A percentile compares a stretch with the other conserved stretches of the same genome.
Evolutionary conservation across 164 flowering plant genomes (phyloP).

Genomic region (Umbilicus rupestris): DNA sequence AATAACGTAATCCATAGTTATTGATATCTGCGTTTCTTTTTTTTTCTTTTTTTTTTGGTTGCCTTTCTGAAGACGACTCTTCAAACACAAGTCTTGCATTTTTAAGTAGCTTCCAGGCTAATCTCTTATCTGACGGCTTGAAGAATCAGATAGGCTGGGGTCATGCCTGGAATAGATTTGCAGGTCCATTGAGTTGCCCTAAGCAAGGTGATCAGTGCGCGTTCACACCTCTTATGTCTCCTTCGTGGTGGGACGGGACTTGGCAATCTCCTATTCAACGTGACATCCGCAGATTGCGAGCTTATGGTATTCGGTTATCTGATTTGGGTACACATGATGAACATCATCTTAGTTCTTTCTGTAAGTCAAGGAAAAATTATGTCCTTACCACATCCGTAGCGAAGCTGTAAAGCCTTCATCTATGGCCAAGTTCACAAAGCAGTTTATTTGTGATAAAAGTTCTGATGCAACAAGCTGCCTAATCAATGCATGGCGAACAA

Average conservation of each 20-base stretch:
- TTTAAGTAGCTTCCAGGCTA: conserved; percentile 88
- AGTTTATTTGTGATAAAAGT: too few relatives aligned
- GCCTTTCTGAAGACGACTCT: conserved; percentile 37
- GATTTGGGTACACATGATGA: conserved; percentile 58
- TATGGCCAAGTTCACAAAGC: not conserved
- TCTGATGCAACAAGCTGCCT: too few relatives aligned
- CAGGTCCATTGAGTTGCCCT: conserved; percentile 80
- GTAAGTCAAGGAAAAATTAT: conserved; percentile 34
- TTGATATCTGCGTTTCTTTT: not conserved
- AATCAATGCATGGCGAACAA: too few relatives aligned
- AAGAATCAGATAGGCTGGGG: conserved; percentile 86
- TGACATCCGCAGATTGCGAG: conserved; percentile 51
- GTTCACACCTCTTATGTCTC: conserved; percentile 69
- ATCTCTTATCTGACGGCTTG: conserved; percentile 59
- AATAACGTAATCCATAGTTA: not conserved
- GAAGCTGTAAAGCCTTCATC: conserved; percentile 12
- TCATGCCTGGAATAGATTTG: conserved; percentile 92
- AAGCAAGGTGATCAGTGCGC: conserved; percentile 80
- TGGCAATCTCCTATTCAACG: conserved; percentile 90
- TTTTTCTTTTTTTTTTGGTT: not conserved
- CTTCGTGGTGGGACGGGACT: conserved; percentile 91
- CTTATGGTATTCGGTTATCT: conserved; percentile 56
- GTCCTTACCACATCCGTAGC: conserved; percentile 27
- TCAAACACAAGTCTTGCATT: conserved; percentile 41
- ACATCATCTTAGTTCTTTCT: conserved; percentile 38